Evolutionary conservation across 768 basidiomycete genomes (phyloP), one percentile per base, ranked within the genome.

Genomic region (Cystobasidium ongulense): DNA sequence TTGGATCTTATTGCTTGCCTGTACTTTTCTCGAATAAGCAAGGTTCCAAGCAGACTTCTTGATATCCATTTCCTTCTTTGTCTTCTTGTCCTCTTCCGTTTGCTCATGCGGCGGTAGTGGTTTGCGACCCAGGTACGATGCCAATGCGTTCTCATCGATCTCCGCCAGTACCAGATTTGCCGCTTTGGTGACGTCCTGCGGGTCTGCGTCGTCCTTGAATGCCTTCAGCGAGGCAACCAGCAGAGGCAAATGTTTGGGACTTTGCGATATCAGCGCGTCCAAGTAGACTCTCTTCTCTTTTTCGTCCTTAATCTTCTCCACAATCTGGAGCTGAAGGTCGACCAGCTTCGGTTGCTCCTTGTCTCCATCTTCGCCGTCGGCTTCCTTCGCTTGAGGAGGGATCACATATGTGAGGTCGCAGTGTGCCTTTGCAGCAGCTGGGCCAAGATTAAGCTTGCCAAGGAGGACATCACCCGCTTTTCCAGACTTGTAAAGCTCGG

Each of bases 261-360:
- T 50, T 4, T 46, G 39, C 41, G 46, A 23, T 66, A 75, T 33
- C 31, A 75, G 43, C 4, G 2, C 36, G 31, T 46, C 57, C 8
- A 75, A 27, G 61, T 61, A 75, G 4, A 43, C 11, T 39, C 41
- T 29, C 59, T 63, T 75, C 25, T 72, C 74, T 36, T 61, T 59
- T 4, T 75, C 74, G 46, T 75, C 70, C 46, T 71, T 54, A 59
- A 75, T 75, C 74, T 75, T 75, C 43, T 75, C 64, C 11, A 65
- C 74, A 35, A 75, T 35, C 23, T 63, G 59, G 21, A 75, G 29
- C 38, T 75, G 74, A 13, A 75, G 38, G 31, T 75, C 74, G n/a
- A 75, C 52, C 10, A 75, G 70, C 29, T 33, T n/a, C 11, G 72
- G 74, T 43, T 11, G 31, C 38, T 75, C 74, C 31, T 75, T 54